phyloP scores from a whole-genome alignment of 1,284 basidiomycete genomes.

The Marasmius sp. region DNA sequence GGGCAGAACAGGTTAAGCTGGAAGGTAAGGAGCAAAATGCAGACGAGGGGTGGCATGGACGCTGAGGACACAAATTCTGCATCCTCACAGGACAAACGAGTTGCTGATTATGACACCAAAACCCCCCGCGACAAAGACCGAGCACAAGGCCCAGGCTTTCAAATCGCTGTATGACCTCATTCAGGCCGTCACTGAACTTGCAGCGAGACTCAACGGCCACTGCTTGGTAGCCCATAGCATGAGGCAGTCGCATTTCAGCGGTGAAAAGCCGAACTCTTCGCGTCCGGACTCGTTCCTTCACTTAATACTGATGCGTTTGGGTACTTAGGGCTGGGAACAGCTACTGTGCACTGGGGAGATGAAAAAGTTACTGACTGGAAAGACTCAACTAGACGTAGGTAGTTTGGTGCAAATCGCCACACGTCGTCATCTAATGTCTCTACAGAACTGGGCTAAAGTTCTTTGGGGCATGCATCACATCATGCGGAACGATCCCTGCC shows the following conservation, averaged over 20 bases:
- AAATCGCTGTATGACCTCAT: neutral
- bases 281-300: neutral
- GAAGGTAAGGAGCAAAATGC: neutral
- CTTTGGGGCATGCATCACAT: slow-evolving; percentile 12
- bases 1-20: neutral
- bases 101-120: neutral
- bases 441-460: slow-evolving; percentile 11
- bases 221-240: neutral
- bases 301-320: neutral
- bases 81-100: neutral
- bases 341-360: neutral
- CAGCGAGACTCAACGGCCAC: neutral
- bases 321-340: neutral
- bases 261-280: neutral
- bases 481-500: slow-evolving; percentile 14
- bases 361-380: neutral
- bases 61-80: neutral
- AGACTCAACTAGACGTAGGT: neutral
- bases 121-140: neutral
- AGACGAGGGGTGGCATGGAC: neutral
- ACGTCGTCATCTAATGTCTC: neutral
- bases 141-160: neutral
- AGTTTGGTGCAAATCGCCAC: neutral
- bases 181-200: neutral
- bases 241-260: neutral